Base-by-base conservation (phyloP, 78 protist species). In the Speleostelium caveatum region DNA sequence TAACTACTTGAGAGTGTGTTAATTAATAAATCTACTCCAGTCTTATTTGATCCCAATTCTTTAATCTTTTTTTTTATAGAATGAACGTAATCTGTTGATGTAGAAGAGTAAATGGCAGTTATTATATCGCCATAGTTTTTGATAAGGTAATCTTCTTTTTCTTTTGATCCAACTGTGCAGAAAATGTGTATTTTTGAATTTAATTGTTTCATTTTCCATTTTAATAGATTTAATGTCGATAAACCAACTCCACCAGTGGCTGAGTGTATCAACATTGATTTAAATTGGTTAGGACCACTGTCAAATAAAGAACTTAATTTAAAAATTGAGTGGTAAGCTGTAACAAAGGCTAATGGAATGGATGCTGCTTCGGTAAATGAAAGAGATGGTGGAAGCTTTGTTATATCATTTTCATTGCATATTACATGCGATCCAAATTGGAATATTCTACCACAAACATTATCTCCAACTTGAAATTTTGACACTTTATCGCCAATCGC, bases 21-120 rank as follows among this genome's bases (percentile, higher is more conserved):
- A 17, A 86, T 22, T 4, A 86, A 16, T 30, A 93, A 88, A 56
- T 95, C 94, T 1, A 92, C 93, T 0, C 95, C 90, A 1, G 0
- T 2, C 19, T 79, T 87, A 0, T 60, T 30, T 60, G 67, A 60
- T 10, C 36, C 36, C 69, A 77, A 22, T 30, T 39, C 58, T 26
- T 6, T n/a, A 63, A 55, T 3, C 24, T n/a, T 55, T 6, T 16
- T 17, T 65, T 28, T 35, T 38, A 42, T 77, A 41, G 32, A 62
- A 1, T 17, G n/a, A 26, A 21, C 41, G 30, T 22, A 65, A 6
- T 65, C 49, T 30, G 72, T 65, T 0, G 32, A 22, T 65, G 8
- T 65, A 1, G 72, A 14, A 19, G 72, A 65, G 36, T 65, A 65
- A 36, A 65, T 65, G 1, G 14, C 72, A 22, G 72, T 65, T 2